Evolutionary conservation across 1,284 basidiomycete genomes (phyloP), one percentile per base, ranked within the genome.

Genomic region (Trametes hirsuta): DNA sequence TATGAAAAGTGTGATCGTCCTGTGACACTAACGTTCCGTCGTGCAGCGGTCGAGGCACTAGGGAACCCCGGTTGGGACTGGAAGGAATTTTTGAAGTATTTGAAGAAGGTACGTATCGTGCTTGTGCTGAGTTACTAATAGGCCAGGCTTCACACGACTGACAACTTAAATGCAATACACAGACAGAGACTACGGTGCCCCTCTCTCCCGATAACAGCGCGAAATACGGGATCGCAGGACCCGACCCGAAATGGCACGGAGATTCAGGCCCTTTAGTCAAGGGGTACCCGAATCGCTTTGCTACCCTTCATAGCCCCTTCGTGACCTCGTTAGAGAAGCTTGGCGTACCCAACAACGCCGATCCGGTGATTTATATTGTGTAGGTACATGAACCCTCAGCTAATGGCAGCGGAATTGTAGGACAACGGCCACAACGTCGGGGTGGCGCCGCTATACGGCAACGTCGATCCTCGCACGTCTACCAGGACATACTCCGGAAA

Each of bases 11-110:
- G 12, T 22, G 9, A 52, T 39, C 14, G 10, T 11, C 12, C 18
- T 15, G 21, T 15, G 18, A 3, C 3, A 25, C 8, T 34, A 8
- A 30, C 18, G 8, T 30, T 30, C 30, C 8, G 30, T 30, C 30
- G 9, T 21, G 9, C 35, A 68, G 62, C 66, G 8, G 48, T 61
- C 34, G 68, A 69, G 53, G 55, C 63, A 8, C 61, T 71, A 6
- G 69, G 69, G 1, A 71, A 71, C 39, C 56, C 64, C 0, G 69
- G 69, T 6, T 71, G 68, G 69, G 68, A 67, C 55, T 71, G 69
- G 69, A 24, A 64, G 14, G 21, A 57, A n/a, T 67, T 64, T 47
- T 34, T 63, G 49, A 65, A 62, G 39, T 63, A 66, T 49, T 53
- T 66, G 36, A 45, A 58, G 47, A 62, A 62, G 60, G 60, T 62